These are phyloP conservation scores for Candida sp. DNA, from an alignment of 1,139 yeast genomes.

Conservation along the genomic window DNA sequence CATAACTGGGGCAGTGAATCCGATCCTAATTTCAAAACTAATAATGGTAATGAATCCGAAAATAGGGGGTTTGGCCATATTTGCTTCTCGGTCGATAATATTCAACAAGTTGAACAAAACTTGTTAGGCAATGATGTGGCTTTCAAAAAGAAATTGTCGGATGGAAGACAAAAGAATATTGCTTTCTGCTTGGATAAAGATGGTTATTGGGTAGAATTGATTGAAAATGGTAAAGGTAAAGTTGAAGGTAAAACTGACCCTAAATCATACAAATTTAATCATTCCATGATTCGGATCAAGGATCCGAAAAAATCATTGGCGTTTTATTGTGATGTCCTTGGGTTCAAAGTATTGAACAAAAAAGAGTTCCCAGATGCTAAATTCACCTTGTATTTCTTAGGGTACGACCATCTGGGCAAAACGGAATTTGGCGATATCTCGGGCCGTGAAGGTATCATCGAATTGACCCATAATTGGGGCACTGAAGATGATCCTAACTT, in stretches of 20 bases:
- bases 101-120: slow-evolving; percentile 55
- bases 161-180: slow-evolving; percentile 90
- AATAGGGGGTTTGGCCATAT: slow-evolving; percentile 93
- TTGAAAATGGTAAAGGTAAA: slow-evolving; percentile 54
- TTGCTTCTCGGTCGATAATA: slow-evolving; percentile 82
- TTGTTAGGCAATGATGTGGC: slow-evolving; percentile 60
- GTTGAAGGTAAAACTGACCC: slow-evolving; percentile 34
- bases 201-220: slow-evolving; percentile 94
- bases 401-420: slow-evolving; percentile 51
- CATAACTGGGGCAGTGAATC: slow-evolving; percentile 75
- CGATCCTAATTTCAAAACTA: slow-evolving; percentile 55
- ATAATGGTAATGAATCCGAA: slow-evolving; percentile 83
- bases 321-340: slow-evolving; percentile 75
- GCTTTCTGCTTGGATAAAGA: slow-evolving; percentile 96
- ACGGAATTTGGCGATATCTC: slow-evolving; percentile 28
- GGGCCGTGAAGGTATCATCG: slow-evolving; percentile 66
- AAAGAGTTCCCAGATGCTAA: slow-evolving; percentile 62
- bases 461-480: slow-evolving; percentile 94
- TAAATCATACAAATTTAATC: slow-evolving; percentile 67
- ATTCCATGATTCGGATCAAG: slow-evolving; percentile 89
- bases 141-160: slow-evolving; percentile 79
- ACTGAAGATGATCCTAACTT: slow-evolving; percentile 77
- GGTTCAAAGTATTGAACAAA: slow-evolving; percentile 67
- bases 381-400: slow-evolving; percentile 84
- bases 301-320: slow-evolving; percentile 75